phyloP scores from a whole-genome alignment of 2,329 filamentous ascomycete genomes.

The Sporothrix dimorphospora region DNA sequence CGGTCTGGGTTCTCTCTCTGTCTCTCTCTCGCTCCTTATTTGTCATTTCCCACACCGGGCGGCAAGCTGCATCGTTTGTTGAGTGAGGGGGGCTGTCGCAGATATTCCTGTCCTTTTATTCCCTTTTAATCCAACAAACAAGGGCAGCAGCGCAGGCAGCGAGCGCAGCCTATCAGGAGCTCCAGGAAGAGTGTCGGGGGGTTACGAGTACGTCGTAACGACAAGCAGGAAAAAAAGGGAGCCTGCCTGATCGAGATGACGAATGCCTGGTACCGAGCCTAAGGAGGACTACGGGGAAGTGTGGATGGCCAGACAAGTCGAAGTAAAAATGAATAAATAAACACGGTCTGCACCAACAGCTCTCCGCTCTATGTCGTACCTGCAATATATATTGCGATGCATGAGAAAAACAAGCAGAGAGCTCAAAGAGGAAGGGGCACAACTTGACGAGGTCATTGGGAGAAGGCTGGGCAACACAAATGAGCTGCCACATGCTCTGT shows the following conservation, averaged over 20 bases:
- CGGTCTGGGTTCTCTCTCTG: background rate
- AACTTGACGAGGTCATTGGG: background rate
- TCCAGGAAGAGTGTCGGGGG: background rate
- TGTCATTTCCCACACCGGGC: background rate
- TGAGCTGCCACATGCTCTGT: background rate
- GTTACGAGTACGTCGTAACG: background rate
- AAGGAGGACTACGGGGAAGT: background rate
- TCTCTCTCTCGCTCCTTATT: background rate
- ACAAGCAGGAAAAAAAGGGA: background rate
- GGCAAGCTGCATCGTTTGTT: conserved; percentile 3
- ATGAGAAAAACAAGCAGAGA: background rate
- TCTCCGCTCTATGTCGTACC: background rate
- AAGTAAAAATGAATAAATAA: background rate
- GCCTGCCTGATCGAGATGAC: conserved; percentile 18
- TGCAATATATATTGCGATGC: conserved; percentile 13
- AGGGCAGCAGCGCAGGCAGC: too few relatives aligned
- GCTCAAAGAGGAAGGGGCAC: conserved; percentile 12
- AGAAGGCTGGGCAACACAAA: background rate
- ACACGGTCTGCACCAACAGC: background rate
- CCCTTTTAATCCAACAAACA: background rate
- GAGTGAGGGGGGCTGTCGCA: background rate
- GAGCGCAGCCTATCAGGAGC: conserved; percentile 8
- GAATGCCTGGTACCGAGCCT: conserved; percentile 10
- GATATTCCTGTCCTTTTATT: background rate
- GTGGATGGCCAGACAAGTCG: background rate